Conservation (phyloP, 2,329 filamentous ascomycete genomes). For the Lachnellula cervina region DNA sequence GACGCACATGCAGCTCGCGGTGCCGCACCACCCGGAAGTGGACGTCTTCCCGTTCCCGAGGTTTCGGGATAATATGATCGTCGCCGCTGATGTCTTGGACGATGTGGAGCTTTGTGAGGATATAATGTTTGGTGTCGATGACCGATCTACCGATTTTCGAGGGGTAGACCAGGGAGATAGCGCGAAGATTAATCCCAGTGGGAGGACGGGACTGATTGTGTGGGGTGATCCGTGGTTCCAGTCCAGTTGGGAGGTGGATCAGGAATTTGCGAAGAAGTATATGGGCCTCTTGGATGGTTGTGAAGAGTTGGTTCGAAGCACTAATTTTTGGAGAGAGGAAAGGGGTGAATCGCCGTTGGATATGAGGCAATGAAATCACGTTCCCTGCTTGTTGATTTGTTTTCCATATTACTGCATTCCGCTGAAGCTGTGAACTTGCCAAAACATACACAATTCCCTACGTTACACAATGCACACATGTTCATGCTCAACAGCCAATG, state of each 20-base stretch:
- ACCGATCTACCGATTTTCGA: background rate
- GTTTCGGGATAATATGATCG: conserved; percentile 38
- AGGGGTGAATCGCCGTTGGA: conserved; percentile 21
- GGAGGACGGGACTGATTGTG: conserved; percentile 37
- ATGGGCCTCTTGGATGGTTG: conserved; percentile 36
- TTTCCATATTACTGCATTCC: too few relatives aligned
- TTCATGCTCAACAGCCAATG: too few relatives aligned
- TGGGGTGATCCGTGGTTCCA: conserved; percentile 45
- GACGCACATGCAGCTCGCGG: conserved; percentile 34
- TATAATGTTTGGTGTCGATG: conserved; percentile 30
- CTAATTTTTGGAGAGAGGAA: conserved; percentile 33
- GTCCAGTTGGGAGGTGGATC: conserved; percentile 44
- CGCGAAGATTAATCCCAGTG: background rate
- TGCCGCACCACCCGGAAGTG: conserved; percentile 38
- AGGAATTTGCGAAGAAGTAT: conserved; percentile 43
- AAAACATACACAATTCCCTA: too few relatives aligned
- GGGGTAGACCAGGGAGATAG: background rate
- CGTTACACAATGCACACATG: too few relatives aligned
- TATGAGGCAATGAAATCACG: too few relatives aligned
- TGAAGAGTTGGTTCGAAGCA: conserved; percentile 34
- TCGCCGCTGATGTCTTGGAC: conserved; percentile 30
- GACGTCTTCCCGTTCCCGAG: conserved; percentile 35
- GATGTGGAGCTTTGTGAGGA: conserved; percentile 36
- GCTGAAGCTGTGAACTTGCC: too few relatives aligned
- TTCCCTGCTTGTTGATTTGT: too few relatives aligned